phyloP scores from a whole-genome alignment of 2,329 filamentous ascomycete species.

The Chaetoscypha palmicola region DNA sequence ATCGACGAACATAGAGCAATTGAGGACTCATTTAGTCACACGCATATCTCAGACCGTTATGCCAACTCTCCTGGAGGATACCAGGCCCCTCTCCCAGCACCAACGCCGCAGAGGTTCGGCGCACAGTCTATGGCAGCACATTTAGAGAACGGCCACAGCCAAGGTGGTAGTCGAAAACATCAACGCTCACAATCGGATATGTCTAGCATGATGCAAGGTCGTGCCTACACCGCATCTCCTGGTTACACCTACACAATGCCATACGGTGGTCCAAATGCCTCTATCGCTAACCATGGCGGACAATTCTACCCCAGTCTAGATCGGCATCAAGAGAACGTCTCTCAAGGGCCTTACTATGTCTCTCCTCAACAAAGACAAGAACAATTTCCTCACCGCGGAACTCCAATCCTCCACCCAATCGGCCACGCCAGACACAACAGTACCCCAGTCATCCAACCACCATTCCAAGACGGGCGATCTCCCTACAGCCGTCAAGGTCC shows the following conservation, averaged over 20 bases:
- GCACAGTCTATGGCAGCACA: slow-evolving; percentile 21
- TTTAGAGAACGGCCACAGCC: slow-evolving; percentile 17
- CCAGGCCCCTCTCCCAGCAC: slow-evolving; percentile 22
- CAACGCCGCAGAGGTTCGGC: slow-evolving; percentile 20
- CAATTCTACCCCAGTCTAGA: neutral
- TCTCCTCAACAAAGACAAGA: neutral
- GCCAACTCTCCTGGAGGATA: slow-evolving; percentile 8
- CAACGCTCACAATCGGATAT: slow-evolving; percentile 29
- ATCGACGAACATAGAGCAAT: slow-evolving; percentile 21
- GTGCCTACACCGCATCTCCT: slow-evolving; percentile 9
- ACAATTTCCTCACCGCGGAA: neutral
- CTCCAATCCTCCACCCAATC: neutral
- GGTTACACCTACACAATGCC: neutral
- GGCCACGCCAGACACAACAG: slow-evolving; percentile 12
- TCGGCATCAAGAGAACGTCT: neutral
- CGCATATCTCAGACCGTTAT: slow-evolving; percentile 6
- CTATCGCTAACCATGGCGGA: too few relatives aligned
- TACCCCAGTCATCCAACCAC: too few relatives aligned
- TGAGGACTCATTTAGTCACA: slow-evolving; percentile 11
- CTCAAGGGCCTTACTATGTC: neutral
- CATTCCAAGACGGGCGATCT: too few relatives aligned
- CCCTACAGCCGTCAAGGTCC: too few relatives aligned
- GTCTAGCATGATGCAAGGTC: slow-evolving; percentile 11
- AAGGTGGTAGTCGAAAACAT: slow-evolving; percentile 17
- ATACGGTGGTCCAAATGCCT: neutral